Conservation (phyloP, 371 early-diverging fungal species). For the Polyrhizophydium stewartii region DNA sequence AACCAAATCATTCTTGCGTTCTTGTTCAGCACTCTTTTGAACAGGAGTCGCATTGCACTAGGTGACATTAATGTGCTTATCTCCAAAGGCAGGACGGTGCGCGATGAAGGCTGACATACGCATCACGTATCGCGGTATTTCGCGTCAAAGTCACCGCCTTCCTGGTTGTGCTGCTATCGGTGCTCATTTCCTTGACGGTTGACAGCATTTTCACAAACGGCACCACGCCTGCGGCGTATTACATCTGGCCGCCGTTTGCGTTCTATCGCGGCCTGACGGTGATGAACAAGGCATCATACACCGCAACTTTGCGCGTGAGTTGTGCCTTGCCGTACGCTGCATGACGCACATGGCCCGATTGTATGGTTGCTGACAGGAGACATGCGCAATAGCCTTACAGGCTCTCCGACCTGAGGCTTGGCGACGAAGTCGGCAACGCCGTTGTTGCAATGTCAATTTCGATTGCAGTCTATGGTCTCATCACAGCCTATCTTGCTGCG, state of each 20-base stretch:
- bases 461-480: constrained; percentile 40
- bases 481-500: constrained; percentile 52
- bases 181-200: constrained; percentile 48
- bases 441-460: constrained; percentile 49
- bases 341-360: too few species aligned
- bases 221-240: constrained; percentile 35
- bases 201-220: constrained; percentile 29
- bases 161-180: constrained; percentile 52
- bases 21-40: constrained; percentile 58
- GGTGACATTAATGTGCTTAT: constrained; percentile 2
- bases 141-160: constrained; percentile 27
- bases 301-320: neutral
- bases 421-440: constrained; percentile 47
- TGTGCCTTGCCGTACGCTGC: neutral
- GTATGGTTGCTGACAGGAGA: too few species aligned
- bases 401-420: constrained; percentile 7
- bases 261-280: constrained; percentile 43
- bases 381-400: constrained; percentile 13
- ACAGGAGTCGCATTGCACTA: constrained; percentile 46
- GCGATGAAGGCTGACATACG: too few species aligned
- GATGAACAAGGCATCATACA: constrained; percentile 6
- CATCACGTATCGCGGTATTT: too few species aligned
- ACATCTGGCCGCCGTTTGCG: constrained; percentile 72
- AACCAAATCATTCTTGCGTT: constrained; percentile 56
- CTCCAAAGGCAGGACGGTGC: neutral